phyloP scores from a whole-genome alignment of 768 basidiomycete genomes.

The Tremella yokohamensis region DNA sequence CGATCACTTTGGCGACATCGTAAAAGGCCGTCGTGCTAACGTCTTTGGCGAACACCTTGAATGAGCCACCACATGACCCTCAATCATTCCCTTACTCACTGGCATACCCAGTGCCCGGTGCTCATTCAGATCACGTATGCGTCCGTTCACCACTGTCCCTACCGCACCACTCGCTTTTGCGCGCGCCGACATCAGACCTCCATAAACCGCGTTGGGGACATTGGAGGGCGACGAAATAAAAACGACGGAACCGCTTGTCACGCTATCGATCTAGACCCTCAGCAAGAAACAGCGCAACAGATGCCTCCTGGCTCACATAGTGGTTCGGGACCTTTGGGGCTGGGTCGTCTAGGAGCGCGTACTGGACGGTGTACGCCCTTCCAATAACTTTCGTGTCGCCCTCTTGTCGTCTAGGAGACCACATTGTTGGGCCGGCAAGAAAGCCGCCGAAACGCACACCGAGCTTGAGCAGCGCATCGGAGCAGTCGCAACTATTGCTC shows the following conservation, averaged over 20 bases:
- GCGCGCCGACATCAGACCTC: constrained; percentile 83
- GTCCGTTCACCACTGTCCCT: constrained; percentile 67
- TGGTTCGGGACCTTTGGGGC: neutral
- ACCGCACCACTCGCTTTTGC: constrained; percentile 67
- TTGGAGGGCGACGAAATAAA: constrained; percentile 2
- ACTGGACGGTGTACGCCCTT: constrained; percentile 76
- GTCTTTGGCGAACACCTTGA: constrained; percentile 19
- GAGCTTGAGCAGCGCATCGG: constrained; percentile 81
- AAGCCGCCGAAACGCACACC: constrained; percentile 66
- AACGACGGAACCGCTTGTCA: constrained; percentile 1
- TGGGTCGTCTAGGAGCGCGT: neutral
- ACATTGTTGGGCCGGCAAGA: constrained; percentile 67
- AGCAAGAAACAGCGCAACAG: too few species aligned
- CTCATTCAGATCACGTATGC: constrained; percentile 79
- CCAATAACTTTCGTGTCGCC: constrained; percentile 60
- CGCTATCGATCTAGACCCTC: constrained; percentile 8
- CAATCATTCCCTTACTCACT: too few species aligned
- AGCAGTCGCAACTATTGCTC: constrained; percentile 43
- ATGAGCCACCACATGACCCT: too few species aligned
- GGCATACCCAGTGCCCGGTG: constrained; percentile 68
- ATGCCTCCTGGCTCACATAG: constrained; percentile 8
- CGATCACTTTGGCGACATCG: constrained; percentile 53
- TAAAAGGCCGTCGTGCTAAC: constrained; percentile 31
- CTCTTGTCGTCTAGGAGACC: constrained; percentile 54
- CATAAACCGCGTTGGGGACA: constrained; percentile 72